Evolutionary conservation across 345 rosid genomes (phyloP), one percentile per base, ranked within the genome.

Genomic region (Sonneratia caseolaris): DNA sequence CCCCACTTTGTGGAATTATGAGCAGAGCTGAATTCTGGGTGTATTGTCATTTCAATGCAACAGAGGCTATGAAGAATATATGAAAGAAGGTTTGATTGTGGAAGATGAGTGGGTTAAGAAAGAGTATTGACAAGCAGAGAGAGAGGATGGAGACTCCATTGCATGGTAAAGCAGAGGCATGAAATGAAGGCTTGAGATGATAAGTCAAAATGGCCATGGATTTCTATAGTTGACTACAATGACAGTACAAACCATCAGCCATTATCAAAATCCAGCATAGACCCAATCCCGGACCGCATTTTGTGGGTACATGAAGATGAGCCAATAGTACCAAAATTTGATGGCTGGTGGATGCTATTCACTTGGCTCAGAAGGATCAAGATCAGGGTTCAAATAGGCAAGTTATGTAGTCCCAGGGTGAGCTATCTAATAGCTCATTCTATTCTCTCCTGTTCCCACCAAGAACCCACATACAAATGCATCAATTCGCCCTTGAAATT

Each of bases 161-260:
- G 86, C 82, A 74, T 57, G 78, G 70, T 70, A 81, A 84, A 86
- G 88, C 73, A 57, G 72, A 71, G 78, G 83, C 88, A 84, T 0
- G 56, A 76, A 76, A 76, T 73, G 36, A 37, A 82, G 76, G 75
- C 74, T 67, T 45, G 24, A 49, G 56, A 35, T 68, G 42, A 75
- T 69, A 76, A 76, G 86, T 82, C 82, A 79, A 79, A n/a, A 13
- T 71, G 49, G 83, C 57, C 71, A 79, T 83, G 74, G 73, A 79
- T 69, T 35, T 79, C 78, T 77, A 36, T 68, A 47, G 77, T 77
- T 75, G 86, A 82, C 81, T 73, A 70, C 22, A 2, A n/a, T 22
- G 12, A 1, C 49, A 27, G 27, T 69, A 43, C 59, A 69, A 47
- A 47, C 38, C 27, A 62, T 62, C 35, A 57, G 32, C 64, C 8